Conservation (phyloP, 2,329 filamentous ascomycete species). For the Aspergillus flavus region DNA sequence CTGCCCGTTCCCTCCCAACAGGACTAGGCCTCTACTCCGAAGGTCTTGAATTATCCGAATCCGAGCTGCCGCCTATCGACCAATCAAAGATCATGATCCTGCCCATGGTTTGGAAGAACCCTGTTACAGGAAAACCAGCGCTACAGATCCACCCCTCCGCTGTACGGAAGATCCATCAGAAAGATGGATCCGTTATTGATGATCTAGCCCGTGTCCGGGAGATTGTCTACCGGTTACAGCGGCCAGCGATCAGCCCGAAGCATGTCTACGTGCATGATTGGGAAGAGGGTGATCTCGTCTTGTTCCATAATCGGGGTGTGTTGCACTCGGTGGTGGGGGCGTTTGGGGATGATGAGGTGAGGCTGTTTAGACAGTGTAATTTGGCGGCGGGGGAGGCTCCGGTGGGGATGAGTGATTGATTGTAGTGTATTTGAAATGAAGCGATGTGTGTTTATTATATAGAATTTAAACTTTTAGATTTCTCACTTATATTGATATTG, state of each 20-base stretch:
- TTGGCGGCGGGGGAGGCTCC: conserved; percentile 54
- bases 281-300: conserved; percentile 73
- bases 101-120: conserved; percentile 78
- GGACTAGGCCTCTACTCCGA: conserved; percentile 74
- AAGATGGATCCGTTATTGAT: conserved; percentile 68
- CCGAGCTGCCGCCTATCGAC: conserved; percentile 67
- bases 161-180: conserved; percentile 67
- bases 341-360: conserved; percentile 72
- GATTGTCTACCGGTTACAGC: conserved; percentile 71
- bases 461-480: background rate
- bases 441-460: background rate
- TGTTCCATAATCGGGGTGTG: conserved; percentile 78
- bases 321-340: conserved; percentile 75
- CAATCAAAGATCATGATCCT: conserved; percentile 68
- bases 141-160: conserved; percentile 76
- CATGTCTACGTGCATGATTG: conserved; percentile 75
- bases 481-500: background rate
- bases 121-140: conserved; percentile 67
- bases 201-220: conserved; percentile 67
- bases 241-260: conserved; percentile 70
- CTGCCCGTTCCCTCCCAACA: conserved; percentile 65
- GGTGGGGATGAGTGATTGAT: background rate
- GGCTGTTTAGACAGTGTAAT: conserved; percentile 78
- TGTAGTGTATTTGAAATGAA: background rate
- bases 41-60: conserved; percentile 60